Evolutionary conservation across 768 basidiomycete species (phyloP), one percentile per base, ranked within the genome.

Genomic region (Chalciporus sphaerocephalus): DNA sequence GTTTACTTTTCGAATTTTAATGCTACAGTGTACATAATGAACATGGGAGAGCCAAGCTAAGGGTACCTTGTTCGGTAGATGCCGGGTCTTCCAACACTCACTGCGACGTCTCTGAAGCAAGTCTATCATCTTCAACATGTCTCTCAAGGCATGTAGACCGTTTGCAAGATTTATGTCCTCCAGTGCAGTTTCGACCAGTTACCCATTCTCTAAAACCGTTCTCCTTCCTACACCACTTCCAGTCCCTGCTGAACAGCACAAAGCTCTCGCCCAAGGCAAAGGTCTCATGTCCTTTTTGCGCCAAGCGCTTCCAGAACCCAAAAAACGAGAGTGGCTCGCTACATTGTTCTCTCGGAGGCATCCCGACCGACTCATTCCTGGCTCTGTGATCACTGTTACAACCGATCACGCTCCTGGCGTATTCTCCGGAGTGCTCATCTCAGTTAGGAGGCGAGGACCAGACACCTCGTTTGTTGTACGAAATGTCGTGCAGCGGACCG

Each of bases 341-440:
- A 78, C 76, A 37, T 70, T 87, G 44, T 96, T 97, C 69, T 80
- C 82, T 28, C 73, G 83, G 40, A 73, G 77, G 32, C 85, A 86
- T 41, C 78, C 80, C 1, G 71, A 78, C 33, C 78, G 87, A 52
- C 70, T 95, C 30, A 71, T 72, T 12, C 85, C 91, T 16, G 95
- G 95, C 2, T 90, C 90, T n/a, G 84, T 97, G 53, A 65, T 98
- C 51, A 83, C 82, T 22, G 83, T 93, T 55, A 78, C 77, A 36
- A 81, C 84, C 30, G 79, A 83, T 45, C 80, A 92, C 48, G 82
- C 90, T 6, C 87, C 88, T 8, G 86, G 81, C 13, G 69, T 76
- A 11, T 98, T 97, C 68, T 88, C 92, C 6, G 95, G 95, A 27
- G 87, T 97, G 36, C 74, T 98, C 46, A 76, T 96, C 56, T 79